Conservation (phyloP, 345 rosid species). For the Corymbia maculata region DNA sequence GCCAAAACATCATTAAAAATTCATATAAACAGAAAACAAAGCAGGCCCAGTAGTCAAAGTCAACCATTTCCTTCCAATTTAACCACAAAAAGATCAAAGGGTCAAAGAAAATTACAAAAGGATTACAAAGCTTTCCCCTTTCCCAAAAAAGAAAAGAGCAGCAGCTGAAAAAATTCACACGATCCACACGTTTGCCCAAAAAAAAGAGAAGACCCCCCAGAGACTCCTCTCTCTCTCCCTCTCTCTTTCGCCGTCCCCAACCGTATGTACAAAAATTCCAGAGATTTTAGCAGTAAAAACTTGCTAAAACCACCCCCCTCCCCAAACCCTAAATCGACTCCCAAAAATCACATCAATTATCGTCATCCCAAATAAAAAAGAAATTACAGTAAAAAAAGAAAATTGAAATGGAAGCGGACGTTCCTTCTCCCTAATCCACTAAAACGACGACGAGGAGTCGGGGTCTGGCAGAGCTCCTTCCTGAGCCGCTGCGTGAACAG, state of each 20-base stretch:
- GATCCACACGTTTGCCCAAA: slow-evolving; percentile 32
- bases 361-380: background rate
- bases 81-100: background rate
- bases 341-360: background rate
- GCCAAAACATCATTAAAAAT: background rate
- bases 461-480: slow-evolving; percentile 58
- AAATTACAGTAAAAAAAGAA: too few species aligned
- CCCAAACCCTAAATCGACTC: background rate
- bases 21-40: background rate
- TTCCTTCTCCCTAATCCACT: background rate
- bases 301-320: background rate
- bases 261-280: slow-evolving; percentile 17
- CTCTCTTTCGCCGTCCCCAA: background rate
- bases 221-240: slow-evolving; percentile 16
- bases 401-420: background rate
- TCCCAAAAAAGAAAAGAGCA: background rate
- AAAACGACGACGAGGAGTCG: background rate
- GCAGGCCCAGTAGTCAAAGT: background rate
- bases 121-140: background rate
- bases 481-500: slow-evolving; percentile 81
- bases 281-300: slow-evolving; percentile 3
- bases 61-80: background rate
- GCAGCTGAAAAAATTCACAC: background rate
- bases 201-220: background rate
- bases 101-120: background rate